phyloP scores from a whole-genome alignment of 2,329 filamentous ascomycete genomes.

The Diaporthe amygdali region DNA sequence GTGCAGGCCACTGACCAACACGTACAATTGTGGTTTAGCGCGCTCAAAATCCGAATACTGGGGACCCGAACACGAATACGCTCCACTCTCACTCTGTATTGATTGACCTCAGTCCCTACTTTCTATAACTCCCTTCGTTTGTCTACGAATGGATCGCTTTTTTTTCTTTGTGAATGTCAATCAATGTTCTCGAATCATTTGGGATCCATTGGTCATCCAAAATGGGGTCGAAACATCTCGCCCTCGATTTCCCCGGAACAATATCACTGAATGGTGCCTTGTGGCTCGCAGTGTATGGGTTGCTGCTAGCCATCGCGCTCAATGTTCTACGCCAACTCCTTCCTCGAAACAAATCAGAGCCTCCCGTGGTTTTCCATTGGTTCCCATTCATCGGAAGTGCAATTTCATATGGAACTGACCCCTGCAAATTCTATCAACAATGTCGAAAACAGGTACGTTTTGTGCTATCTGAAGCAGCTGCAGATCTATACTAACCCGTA shows the following conservation, averaged over 20 bases:
- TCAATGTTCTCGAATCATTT: background rate
- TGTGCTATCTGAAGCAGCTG: background rate
- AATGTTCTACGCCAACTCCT: constrained; percentile 8
- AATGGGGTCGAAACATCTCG: background rate
- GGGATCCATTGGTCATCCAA: background rate
- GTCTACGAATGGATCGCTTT: background rate
- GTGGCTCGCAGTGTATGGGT: background rate
- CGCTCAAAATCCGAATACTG: background rate
- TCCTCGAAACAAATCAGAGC: background rate
- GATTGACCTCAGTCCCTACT: background rate
- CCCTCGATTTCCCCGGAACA: background rate
- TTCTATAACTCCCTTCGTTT: background rate
- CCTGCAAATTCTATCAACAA: background rate
- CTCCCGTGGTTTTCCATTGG: constrained; percentile 5
- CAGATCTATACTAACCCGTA: background rate
- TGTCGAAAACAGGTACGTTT: background rate
- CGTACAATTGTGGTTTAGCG: background rate
- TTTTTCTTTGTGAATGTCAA: background rate
- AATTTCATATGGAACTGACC: background rate
- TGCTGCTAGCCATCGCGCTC: background rate
- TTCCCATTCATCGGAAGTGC: background rate
- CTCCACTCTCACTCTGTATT: background rate
- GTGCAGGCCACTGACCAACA: background rate
- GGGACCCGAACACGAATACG: constrained; percentile 11
- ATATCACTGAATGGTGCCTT: background rate